phyloP scores from a whole-genome alignment of 305 asterid genomes.

The Rubia peregrina region DNA sequence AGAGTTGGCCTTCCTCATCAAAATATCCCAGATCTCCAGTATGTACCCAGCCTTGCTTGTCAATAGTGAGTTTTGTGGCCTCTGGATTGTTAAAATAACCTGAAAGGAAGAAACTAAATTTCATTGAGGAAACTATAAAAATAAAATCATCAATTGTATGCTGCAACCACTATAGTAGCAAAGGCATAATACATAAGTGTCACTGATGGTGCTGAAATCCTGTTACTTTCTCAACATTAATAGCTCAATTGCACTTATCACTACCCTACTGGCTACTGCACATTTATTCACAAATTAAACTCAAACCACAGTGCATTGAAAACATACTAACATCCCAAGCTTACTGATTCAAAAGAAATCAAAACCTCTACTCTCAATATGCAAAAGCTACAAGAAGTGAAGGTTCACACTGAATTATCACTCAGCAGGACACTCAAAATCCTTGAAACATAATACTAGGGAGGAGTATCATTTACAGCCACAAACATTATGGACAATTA shows the following conservation, averaged over 20 bases:
- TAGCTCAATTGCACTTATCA: background rate
- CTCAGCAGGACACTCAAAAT: background rate
- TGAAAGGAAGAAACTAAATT: constrained; percentile 19
- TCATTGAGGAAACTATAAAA: background rate
- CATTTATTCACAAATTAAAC: background rate
- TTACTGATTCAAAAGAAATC: background rate
- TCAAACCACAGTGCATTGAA: background rate
- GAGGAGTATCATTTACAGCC: background rate
- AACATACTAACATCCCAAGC: background rate
- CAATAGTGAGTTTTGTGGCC: constrained; percentile 80
- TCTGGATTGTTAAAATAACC: constrained; percentile 76
- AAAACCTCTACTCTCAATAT: background rate
- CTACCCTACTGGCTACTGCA: background rate
- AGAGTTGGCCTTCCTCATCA: constrained; percentile 74
- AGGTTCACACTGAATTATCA: background rate
- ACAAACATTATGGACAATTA: background rate
- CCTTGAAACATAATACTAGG: background rate
- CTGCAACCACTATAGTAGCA: background rate
- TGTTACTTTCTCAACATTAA: background rate
- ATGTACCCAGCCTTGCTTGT: constrained; percentile 86
- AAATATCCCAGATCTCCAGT: constrained; percentile 97
- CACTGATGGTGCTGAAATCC: background rate
- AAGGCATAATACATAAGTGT: no score
- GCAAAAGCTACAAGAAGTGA: background rate
- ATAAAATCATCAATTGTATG: background rate